Conservation (phyloP, 805 yeast species). For the Candida berthetii region DNA sequence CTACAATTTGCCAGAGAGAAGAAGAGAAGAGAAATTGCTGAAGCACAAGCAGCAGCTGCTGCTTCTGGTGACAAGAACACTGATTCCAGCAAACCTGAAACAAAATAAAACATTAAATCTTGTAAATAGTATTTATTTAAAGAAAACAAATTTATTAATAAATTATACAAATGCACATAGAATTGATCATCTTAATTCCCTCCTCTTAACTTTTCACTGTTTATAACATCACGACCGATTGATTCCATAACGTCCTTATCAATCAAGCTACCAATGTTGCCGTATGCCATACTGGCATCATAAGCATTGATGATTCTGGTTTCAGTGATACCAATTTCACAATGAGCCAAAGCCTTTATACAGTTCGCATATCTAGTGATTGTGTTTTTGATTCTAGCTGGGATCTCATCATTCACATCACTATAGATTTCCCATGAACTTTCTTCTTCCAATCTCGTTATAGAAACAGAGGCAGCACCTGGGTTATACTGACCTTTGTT, state of each 20-base stretch:
- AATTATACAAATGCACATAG: neutral
- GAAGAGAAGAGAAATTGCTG: constrained; percentile 10
- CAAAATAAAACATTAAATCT: neutral
- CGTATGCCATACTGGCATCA: constrained; percentile 81
- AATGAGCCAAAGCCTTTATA: constrained; percentile 70
- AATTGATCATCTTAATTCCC: constrained; percentile 1
- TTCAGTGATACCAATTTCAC: constrained; percentile 85
- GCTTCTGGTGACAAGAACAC: neutral
- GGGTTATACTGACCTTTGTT: constrained; percentile 35
- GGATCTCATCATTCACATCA: constrained; percentile 74
- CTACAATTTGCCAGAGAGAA: neutral
- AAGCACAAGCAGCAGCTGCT: constrained; percentile 3
- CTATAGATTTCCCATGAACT: constrained; percentile 94
- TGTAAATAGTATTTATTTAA: neutral
- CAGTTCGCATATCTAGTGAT: constrained; percentile 85
- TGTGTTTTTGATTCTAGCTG: constrained; percentile 55
- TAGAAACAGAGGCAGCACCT: constrained; percentile 57
- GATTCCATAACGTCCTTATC: constrained; percentile 68
- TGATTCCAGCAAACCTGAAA: neutral
- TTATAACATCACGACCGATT: constrained; percentile 67
- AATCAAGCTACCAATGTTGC: constrained; percentile 62
- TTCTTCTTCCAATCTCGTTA: constrained; percentile 87
- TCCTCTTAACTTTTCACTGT: constrained; percentile 74
- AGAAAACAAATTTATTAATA: too few species aligned
- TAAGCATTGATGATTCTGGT: constrained; percentile 74